Evolutionary conservation across 164 flowering plant species (phyloP), one percentile per base, ranked within the genome.

Genomic region (Annona squamosa): DNA sequence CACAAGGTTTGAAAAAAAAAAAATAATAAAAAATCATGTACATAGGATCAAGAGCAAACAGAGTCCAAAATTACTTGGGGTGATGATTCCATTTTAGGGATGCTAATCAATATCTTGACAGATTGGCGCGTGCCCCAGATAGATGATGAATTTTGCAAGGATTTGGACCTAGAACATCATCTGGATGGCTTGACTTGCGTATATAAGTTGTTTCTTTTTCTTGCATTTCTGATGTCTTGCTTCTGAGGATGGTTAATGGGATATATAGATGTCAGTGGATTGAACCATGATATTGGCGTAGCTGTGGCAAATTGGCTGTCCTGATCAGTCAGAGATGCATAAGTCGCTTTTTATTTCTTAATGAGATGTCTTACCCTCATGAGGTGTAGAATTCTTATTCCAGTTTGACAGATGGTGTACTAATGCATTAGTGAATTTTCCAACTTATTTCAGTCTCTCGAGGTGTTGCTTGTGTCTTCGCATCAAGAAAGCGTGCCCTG

Each of bases 401-500:
- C 16, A 42, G 42, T 66, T 37, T n/a, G 13, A 37, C 41, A 44
- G 16, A 42, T 52, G 59, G 59, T 52, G 59, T 10, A 66, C 17
- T 1, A 18, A 66, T 63, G 65, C 65, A 63, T 63, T 63, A 26
- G 9, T 52, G 2, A 42, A 9, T 66, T 68, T 52, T 52, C 13
- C 1, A 46, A 42, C 5, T 26, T 57, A 43, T 68, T 41, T 79
- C 93, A 92, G 98, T 95, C 79, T 88, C 97, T 3, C 83, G 98
- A 86, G 98, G 98, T 5, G 89, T 91, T 19, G 98, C 98, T 63
- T 92, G 97, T 82, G 89, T 93, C 74, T 95, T 93, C 82, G 97
- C 92, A 72, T 84, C 88, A 37, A 86, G 88, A 82, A 93, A 86
- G 81, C 94, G 98, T 10, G 98, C 97, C 42, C 73, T 95, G 78